Evolutionary conservation across 495 filamentous ascomycete genomes (phyloP).

Genomic region (Talaromyces wortmannii): DNA sequence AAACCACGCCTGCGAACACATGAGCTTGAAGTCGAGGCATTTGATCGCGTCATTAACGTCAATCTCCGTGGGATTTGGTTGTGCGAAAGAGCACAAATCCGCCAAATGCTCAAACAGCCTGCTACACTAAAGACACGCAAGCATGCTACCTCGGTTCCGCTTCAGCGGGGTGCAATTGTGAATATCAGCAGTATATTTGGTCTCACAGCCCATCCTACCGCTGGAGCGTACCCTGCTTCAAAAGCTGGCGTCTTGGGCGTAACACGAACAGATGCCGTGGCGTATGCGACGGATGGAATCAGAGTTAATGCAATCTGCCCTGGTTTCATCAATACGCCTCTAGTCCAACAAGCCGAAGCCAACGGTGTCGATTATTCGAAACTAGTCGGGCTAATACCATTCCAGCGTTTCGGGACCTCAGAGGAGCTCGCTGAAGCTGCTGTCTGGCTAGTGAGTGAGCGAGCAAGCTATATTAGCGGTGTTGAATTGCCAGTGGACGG

Average conservation of each 20-base stretch:
- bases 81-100: constrained; percentile 4
- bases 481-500: constrained; percentile 30
- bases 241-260: constrained; percentile 8
- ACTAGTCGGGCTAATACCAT: constrained; percentile 12
- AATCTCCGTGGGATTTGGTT: constrained; percentile 8
- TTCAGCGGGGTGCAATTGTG: constrained; percentile 7
- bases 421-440: constrained; percentile 29
- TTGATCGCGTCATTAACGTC: constrained; percentile 1
- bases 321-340: constrained; percentile 5
- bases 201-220: constrained; percentile 4
- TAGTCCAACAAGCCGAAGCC: background rate
- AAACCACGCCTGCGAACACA: background rate
- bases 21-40: background rate
- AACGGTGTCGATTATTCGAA: constrained; percentile 4
- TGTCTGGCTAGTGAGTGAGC: constrained; percentile 23
- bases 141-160: background rate
- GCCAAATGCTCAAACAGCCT: constrained; percentile 3
- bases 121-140: background rate
- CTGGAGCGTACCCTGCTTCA: constrained; percentile 5
- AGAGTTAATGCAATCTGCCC: constrained; percentile 6
- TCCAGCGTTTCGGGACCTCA: constrained; percentile 24
- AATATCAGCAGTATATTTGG: constrained; percentile 7
- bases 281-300: constrained; percentile 5
- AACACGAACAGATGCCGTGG: constrained; percentile 8
- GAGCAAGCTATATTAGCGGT: constrained; percentile 28